Conservation (phyloP, 2,329 filamentous ascomycete species). For the Ascochyta pisi region DNA sequence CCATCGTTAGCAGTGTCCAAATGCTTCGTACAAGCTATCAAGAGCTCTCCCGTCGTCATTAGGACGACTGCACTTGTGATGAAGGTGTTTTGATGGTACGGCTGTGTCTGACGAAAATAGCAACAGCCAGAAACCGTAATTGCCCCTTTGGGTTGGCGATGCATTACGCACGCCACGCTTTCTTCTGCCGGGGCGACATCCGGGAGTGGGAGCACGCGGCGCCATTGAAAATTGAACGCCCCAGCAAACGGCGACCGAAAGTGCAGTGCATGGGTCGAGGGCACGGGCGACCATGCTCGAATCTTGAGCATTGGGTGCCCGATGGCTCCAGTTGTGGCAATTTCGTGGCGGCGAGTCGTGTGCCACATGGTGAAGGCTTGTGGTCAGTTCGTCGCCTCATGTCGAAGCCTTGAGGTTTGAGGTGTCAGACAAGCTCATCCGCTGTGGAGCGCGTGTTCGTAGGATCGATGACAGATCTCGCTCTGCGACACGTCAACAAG, state of each 20-base stretch:
- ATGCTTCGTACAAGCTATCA: conserved; percentile 3
- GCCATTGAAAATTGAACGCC: conserved; percentile 8
- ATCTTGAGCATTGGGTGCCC: conserved; percentile 8
- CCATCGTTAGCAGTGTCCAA: neutral
- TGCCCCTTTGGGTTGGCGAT: conserved; percentile 6
- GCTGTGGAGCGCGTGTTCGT: conserved; percentile 3
- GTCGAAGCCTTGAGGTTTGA: conserved; percentile 4
- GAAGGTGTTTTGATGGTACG: conserved; percentile 1
- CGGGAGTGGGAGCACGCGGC: conserved; percentile 17
- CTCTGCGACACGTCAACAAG: conserved; percentile 10
- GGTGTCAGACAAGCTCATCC: conserved; percentile 13
- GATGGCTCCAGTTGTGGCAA: conserved; percentile 10
- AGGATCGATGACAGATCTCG: conserved; percentile 7
- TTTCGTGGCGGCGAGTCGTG: conserved; percentile 12
- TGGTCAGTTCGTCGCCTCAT: conserved; percentile 17
- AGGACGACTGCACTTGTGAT: neutral
- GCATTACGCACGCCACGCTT: neutral
- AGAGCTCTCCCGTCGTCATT: conserved; percentile 11
- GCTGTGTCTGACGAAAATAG: conserved; percentile 14
- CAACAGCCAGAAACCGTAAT: neutral
- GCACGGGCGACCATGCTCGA: conserved; percentile 2
- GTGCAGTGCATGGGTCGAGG: conserved; percentile 3
- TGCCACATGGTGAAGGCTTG: conserved; percentile 1
- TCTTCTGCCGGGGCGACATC: neutral
- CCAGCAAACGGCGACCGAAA: conserved; percentile 11